A percentile compares a stretch with the other conserved stretches of the same genome.
These are phyloP conservation scores for Pseudisothecium myosuroides DNA, from an alignment of 225 moss, liverwort and hornwort species.

Conservation along the genomic window DNA sequence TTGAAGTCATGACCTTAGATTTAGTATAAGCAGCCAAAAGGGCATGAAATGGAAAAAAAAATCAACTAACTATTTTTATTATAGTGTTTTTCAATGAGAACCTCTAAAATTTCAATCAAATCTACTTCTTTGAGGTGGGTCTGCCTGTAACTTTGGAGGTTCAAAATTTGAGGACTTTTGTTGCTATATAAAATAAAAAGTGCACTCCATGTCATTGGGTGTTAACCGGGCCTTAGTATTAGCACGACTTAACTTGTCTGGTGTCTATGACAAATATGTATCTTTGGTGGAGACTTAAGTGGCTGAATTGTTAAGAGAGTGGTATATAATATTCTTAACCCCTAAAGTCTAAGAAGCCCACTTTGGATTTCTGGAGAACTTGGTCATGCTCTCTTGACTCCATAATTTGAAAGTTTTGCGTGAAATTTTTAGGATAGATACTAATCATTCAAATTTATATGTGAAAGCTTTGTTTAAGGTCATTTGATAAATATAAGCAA, in stretches of 20 bases:
- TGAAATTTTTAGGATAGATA: not conserved
- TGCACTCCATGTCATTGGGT: accelerated
- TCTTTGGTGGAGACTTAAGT: no score
- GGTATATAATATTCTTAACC: not conserved
- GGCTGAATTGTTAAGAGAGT: not conserved
- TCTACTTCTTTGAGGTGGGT: no score
- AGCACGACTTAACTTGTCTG: not conserved
- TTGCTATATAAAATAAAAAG: accelerated
- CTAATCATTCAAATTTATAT: not conserved
- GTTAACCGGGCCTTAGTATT: not conserved
- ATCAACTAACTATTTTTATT: no score
- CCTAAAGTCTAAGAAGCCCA: not conserved
- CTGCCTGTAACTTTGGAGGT: accelerated
- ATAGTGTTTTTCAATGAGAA: accelerated
- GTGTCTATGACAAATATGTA: not conserved
- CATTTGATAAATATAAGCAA: not conserved
- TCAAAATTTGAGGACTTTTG: not conserved
- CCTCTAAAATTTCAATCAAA: accelerated
- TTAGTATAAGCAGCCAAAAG: accelerated
- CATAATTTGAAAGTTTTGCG: not conserved
- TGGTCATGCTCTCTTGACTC: not conserved
- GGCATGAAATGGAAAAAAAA: not conserved
- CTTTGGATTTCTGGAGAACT: not conserved
- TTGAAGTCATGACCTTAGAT: not conserved
- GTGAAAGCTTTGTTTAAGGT: not conserved